Evolutionary conservation across 768 basidiomycete species (phyloP).

Genomic region (Scleroderma bovista): DNA sequence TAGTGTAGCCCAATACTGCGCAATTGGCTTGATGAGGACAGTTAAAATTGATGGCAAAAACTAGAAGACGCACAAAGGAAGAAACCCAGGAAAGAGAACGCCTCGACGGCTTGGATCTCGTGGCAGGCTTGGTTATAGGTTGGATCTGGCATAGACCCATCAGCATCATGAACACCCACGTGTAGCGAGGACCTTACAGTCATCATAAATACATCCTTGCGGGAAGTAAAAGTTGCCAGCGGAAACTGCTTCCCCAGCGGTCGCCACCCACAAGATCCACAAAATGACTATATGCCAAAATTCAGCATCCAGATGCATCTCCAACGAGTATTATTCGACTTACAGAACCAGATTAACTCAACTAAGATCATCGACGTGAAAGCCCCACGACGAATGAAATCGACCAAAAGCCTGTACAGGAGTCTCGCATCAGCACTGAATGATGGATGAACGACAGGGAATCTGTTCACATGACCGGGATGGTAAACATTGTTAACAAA

Average conservation of each 20-base stretch:
- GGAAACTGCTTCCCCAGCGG: slow-evolving; percentile 25
- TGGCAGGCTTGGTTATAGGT: slow-evolving; percentile 15
- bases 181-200: not conserved
- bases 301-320: not conserved
- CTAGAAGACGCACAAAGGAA: slow-evolving; percentile 27
- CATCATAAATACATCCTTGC: slow-evolving; percentile 5
- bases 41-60: not conserved
- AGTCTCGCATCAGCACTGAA: not conserved
- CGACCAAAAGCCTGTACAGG: slow-evolving; percentile 29
- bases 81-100: slow-evolving; percentile 34
- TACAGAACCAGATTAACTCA: slow-evolving; percentile 35
- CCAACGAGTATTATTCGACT: slow-evolving; percentile 8
- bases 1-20: slow-evolving; percentile 30
- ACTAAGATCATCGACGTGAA: slow-evolving; percentile 34
- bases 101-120: slow-evolving; percentile 27
- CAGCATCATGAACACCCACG: not conserved
- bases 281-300: slow-evolving; percentile 22
- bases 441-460: not conserved
- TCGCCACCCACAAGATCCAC: slow-evolving; percentile 36
- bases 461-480: slow-evolving; percentile 23
- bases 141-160: slow-evolving; percentile 8
- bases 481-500: slow-evolving; percentile 23
- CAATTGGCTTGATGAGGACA: not conserved
- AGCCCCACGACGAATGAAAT: slow-evolving; percentile 31
- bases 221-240: slow-evolving; percentile 2